Evolutionary conservation across 1,139 yeast species (phyloP), one percentile per base, ranked within the genome.

Genomic region (Hansenula lynferdii): DNA sequence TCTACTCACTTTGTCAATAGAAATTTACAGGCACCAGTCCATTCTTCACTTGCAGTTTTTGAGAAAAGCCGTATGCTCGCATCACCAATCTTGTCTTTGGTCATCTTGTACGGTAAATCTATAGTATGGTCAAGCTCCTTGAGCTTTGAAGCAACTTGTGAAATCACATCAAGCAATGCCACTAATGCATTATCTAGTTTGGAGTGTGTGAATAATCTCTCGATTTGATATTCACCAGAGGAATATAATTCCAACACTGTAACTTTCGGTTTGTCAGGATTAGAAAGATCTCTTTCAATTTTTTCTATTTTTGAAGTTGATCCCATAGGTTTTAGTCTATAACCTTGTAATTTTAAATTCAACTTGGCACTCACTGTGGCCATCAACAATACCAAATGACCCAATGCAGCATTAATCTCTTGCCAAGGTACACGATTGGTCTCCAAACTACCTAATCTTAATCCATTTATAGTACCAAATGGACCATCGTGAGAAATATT

Each of bases 371-470:
- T 63, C 5, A 90, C 69, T 6, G 94, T 85, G 0, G 81, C 72
- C 30, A 90, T 58, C 18, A 90, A 61, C 16, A 89, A 60, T 5
- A 86, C 74, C 3, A 90, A 66, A 51, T 90, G 96, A 0, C 98
- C 98, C 58, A 92, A 65, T 0, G 96, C 97, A 1, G 95, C 94
- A 56, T 90, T 92, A 30, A 89, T 80, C 52, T 92, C 98, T 37
- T 86, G 78, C 95, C 96, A 89, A 4, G 94, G 85, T 0, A 90
- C 77, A 38, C 67, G 72, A 42, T 69, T 64, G 1, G 69, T 72
- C 33, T 74, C 74, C 34, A 77, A 56, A 19, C 77, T 64, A 0
- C 97, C 98, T 12, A 92, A 59, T 40, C 96, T 64, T 33, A 86
- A 68, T 0, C 92, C 95, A 58, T 90, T 90, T 21, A 92, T 90